These are phyloP conservation scores for Chaetomium tenue DNA, from an alignment of 495 filamentous ascomycete genomes.

Conservation along the genomic window DNA sequence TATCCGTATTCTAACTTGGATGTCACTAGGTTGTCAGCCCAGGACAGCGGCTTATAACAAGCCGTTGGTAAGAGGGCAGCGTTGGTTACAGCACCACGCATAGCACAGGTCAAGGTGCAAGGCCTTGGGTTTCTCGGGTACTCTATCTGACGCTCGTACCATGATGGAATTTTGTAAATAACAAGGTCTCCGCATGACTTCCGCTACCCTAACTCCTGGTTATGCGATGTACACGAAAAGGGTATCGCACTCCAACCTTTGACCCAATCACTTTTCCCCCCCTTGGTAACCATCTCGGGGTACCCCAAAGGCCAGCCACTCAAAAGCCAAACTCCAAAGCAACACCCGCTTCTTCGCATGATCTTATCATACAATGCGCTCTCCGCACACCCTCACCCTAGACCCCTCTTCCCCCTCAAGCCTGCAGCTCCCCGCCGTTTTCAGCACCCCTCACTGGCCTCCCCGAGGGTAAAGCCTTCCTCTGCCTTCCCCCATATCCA, in stretches of 20 bases:
- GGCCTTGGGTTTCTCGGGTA: too few relatives aligned
- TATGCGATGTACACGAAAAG: neutral
- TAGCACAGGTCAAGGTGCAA: neutral
- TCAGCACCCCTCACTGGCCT: neutral
- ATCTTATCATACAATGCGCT: neutral
- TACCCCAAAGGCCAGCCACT: neutral
- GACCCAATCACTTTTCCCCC: neutral
- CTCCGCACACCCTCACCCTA: neutral
- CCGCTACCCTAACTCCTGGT: neutral
- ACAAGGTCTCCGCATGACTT: neutral
- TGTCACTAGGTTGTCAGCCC: neutral
- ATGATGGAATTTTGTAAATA: neutral
- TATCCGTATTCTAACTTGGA: neutral
- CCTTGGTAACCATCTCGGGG: neutral
- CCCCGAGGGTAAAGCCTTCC: conserved; percentile 15
- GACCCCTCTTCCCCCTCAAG: neutral
- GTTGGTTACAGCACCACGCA: neutral
- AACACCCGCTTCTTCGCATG: neutral
- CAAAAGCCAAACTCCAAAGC: neutral
- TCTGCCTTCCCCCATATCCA: neutral
- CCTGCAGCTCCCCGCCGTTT: neutral
- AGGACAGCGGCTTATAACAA: neutral
- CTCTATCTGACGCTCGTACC: neutral
- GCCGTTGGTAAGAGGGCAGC: neutral
- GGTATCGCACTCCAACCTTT: conserved; percentile 9